These are phyloP conservation scores for Meyerozyma smithsonii DNA, from an alignment of 1,139 yeast species.

Conservation along the genomic window DNA sequence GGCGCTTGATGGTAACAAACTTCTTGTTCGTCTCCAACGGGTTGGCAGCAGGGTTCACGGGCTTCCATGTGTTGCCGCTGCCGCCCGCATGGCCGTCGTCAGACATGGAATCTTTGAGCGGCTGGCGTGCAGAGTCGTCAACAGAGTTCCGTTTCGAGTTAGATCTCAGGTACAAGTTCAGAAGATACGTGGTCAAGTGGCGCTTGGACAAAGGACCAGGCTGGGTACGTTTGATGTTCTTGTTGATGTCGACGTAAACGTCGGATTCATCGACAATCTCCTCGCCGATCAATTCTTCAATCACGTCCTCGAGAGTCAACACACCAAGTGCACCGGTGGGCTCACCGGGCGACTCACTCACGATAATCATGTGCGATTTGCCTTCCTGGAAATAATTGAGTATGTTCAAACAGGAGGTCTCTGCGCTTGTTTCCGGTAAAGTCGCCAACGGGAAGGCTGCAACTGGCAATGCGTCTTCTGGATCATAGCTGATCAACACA, in stretches of 20 bases:
- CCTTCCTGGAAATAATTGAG: constrained; percentile 97
- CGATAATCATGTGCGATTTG: constrained; percentile 94
- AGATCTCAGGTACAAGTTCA: constrained; percentile 45
- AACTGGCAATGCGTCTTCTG: constrained; percentile 91
- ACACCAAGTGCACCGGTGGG: constrained; percentile 88
- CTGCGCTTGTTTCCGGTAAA: constrained; percentile 87
- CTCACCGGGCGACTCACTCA: constrained; percentile 82
- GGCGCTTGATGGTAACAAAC: constrained; percentile 66
- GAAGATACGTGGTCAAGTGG: constrained; percentile 64
- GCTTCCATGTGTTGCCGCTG: constrained; percentile 34
- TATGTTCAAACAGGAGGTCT: constrained; percentile 89
- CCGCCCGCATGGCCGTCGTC: constrained; percentile 7
- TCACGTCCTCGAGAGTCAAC: constrained; percentile 90
- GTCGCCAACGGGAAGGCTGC: constrained; percentile 94
- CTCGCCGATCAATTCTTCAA: constrained; percentile 95
- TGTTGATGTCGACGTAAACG: constrained; percentile 86
- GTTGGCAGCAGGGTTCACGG: constrained; percentile 74
- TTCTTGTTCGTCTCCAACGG: constrained; percentile 72
- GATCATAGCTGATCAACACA: constrained; percentile 90
- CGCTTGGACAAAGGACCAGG: constrained; percentile 84
- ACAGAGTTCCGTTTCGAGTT: constrained; percentile 39
- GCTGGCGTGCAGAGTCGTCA: constrained; percentile 13
- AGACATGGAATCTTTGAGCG: neutral
- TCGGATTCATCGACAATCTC: constrained; percentile 98
- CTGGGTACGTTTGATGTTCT: constrained; percentile 72